Base-by-base conservation (phyloP, 495 filamentous ascomycete genomes). In the Hypomontagnella submonticulosa region DNA sequence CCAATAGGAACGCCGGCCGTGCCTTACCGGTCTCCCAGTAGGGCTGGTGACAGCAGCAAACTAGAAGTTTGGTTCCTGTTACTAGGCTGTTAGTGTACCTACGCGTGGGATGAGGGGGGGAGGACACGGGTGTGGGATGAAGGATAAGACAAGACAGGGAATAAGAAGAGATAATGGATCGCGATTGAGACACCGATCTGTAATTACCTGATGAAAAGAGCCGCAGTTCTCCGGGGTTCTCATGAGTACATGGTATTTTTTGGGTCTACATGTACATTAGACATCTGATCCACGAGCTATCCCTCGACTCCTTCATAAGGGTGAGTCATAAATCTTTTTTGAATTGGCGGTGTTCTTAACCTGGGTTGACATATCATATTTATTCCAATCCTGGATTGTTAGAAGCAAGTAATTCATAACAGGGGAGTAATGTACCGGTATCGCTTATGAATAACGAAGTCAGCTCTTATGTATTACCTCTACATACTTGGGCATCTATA, bases 1-100 rank as follows among this genome's bases (percentile, higher is more conserved):
- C 63, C 63, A 67, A 67, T 57, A 61, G 51, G 57, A 61, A 61
- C 9, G 15, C 38, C 7, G 46, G 11, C 52, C 63, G 57, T 12
- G 19, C 30, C 36, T n/a, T 40, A 61, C 57, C 46, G 36, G 44
- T 43, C 27, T 51, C 44, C 23, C 23, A 51, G 57, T 61, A 61
- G 57, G 63, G 57, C 57, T 67, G 52, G 51, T 61, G 33, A 50
- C 53, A 51, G 38, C 33, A 49, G 16, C 27, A 20, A 57, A 20
- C 41, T 47, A 57, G 30, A 12, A 37, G n/a, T 32, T 60, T 36
- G 12, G 13, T 1, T 12, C 13, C 41, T 62, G 41, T 23, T 34
- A 33, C 27, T 32, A 30, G 30, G 27, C 15, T 30, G n/a, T 13
- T 34, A 7, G 38, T 32, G 52, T 13, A 48, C 13, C 52, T 20